A percentile compares a stretch with the other conserved stretches of the same genome.
phyloP scores from a whole-genome alignment of 2,329 filamentous ascomycete genomes.

The Zymoseptoria pseudotritici region DNA sequence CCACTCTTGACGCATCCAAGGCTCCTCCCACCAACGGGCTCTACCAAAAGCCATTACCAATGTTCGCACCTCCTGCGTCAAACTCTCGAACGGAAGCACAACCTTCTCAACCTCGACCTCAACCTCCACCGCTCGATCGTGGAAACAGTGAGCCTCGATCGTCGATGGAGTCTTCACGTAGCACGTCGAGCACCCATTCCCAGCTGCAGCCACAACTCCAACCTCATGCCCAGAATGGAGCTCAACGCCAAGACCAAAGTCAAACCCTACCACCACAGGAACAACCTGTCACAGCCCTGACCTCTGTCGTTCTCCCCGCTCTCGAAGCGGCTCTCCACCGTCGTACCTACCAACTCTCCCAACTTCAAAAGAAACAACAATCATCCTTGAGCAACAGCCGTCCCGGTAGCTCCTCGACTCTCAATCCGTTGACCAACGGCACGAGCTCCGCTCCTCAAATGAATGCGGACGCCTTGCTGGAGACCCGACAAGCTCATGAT shows the following conservation, averaged over 20 bases:
- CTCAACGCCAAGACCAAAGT: neutral
- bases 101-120: neutral
- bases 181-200: slow-evolving; percentile 3
- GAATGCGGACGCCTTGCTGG: slow-evolving; percentile 31
- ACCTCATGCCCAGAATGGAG: neutral
- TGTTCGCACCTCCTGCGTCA: slow-evolving; percentile 19
- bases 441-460: neutral
- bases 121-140: slow-evolving; percentile 1
- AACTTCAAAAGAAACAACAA: slow-evolving; percentile 41
- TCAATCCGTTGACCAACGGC: slow-evolving; percentile 7
- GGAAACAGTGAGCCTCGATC: slow-evolving; percentile 4
- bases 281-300: slow-evolving; percentile 71
- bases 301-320: slow-evolving; percentile 86
- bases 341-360: slow-evolving; percentile 54
- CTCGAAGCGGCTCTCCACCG: slow-evolving; percentile 84
- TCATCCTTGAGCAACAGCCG: slow-evolving; percentile 4
- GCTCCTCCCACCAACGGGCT: slow-evolving; percentile 19
- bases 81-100: slow-evolving; percentile 1
- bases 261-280: slow-evolving; percentile 13
- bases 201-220: neutral
- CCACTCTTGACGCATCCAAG: slow-evolving; percentile 4
- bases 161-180: slow-evolving; percentile 9
- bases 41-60: slow-evolving; percentile 29
- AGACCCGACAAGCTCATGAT: slow-evolving; percentile 63
- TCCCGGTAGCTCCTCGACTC: slow-evolving; percentile 30